Evolutionary conservation across 2,329 filamentous ascomycete genomes (phyloP).

Genomic region (Cladosporium sp.): DNA sequence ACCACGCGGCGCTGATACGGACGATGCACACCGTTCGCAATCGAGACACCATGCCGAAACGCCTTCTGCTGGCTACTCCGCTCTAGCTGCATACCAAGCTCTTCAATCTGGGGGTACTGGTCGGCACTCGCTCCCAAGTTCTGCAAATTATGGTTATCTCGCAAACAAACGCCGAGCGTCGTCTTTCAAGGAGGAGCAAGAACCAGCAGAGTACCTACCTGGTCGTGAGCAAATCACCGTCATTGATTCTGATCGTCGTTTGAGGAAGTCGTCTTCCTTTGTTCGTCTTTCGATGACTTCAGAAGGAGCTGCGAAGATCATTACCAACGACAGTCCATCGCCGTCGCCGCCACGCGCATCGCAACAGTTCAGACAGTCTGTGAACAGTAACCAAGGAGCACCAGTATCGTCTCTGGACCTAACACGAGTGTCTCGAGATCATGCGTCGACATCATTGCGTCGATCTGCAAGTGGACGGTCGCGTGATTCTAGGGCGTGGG

Average conservation of each 20-base stretch:
- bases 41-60: conserved; percentile 6
- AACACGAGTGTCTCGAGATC: conserved; percentile 2
- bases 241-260: conserved; percentile 3
- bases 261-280: conserved; percentile 48
- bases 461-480: conserved; percentile 69
- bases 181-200: conserved; percentile 31
- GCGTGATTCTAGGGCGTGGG: conserved; percentile 85
- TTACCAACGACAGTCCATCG: conserved; percentile 67
- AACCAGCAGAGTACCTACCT: not conserved
- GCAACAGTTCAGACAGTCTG: conserved; percentile 27
- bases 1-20: not conserved
- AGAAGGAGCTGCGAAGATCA: conserved; percentile 87
- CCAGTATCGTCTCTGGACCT: conserved; percentile 14
- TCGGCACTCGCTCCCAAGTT: conserved; percentile 7
- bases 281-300: conserved; percentile 80
- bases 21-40: not conserved
- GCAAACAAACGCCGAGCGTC: conserved; percentile 50
- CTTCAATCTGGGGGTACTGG: conserved; percentile 1
- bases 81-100: conserved; percentile 14
- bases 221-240: not conserved
- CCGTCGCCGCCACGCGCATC: conserved; percentile 63
- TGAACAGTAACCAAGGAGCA: conserved; percentile 14
- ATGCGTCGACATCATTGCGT: conserved; percentile 3
- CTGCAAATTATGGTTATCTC: conserved; percentile 32
- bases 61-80: conserved; percentile 8